A percentile compares a stretch with the other conserved stretches of the same genome.
phyloP scores from a whole-genome alignment of 768 basidiomycete species.

The Mycena galopus region DNA sequence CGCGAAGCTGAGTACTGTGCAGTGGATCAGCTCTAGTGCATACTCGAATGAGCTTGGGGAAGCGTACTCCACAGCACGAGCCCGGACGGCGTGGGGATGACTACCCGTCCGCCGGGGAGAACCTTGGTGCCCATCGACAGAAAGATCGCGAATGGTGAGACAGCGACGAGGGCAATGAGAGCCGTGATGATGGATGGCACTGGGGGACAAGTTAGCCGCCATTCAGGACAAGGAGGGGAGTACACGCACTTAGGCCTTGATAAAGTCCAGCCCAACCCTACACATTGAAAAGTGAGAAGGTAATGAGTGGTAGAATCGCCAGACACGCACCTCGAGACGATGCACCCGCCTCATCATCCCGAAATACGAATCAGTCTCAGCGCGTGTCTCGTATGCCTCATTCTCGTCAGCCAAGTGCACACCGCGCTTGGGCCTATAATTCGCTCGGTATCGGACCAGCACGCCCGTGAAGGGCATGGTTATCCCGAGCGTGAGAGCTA shows the following conservation, averaged over 20 bases:
- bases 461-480: slow-evolving; percentile 21
- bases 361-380: slow-evolving; percentile 11
- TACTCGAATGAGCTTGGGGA: background rate
- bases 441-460: slow-evolving; percentile 10
- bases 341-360: slow-evolving; percentile 13
- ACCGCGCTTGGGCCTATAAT: slow-evolving; percentile 3
- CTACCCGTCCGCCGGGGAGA: background rate
- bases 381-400: background rate
- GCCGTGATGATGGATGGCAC: slow-evolving; percentile 27
- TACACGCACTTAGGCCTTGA: slow-evolving; percentile 28
- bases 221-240: background rate
- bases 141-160: slow-evolving; percentile 1
- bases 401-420: background rate
- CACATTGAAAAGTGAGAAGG: background rate
- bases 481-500: background rate
- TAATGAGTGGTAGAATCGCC: background rate
- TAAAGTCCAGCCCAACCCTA: slow-evolving; percentile 29
- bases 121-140: background rate
- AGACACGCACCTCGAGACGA: slow-evolving; percentile 11
- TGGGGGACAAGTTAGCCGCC: background rate
- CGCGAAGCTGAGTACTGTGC: background rate
- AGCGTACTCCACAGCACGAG: background rate
- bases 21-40: background rate
- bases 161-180: slow-evolving; percentile 5
- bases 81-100: background rate